phyloP scores from a whole-genome alignment of 2,329 filamentous ascomycete genomes.

The Sporothrix pallida region DNA sequence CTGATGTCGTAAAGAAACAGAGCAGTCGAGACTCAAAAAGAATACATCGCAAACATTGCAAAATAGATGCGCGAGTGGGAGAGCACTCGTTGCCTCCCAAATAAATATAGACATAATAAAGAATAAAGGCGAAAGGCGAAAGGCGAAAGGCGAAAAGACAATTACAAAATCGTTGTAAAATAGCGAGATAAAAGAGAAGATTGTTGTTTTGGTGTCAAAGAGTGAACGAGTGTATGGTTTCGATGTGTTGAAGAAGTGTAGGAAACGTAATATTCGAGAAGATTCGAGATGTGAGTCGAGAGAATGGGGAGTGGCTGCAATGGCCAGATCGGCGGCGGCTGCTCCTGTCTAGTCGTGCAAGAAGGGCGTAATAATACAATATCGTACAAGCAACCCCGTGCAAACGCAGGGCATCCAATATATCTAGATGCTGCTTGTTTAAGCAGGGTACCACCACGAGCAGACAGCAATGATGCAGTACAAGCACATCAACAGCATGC shows the following conservation, averaged over 20 bases:
- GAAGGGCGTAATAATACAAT: slow-evolving; percentile 21
- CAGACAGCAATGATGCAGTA: slow-evolving; percentile 79
- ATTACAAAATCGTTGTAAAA: slow-evolving; percentile 19
- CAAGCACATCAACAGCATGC: slow-evolving; percentile 74
- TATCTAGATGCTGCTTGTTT: background rate
- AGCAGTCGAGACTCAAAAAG: background rate
- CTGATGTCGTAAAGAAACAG: slow-evolving; percentile 3
- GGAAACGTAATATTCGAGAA: slow-evolving; percentile 16
- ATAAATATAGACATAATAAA: slow-evolving; percentile 24
- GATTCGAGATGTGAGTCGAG: background rate
- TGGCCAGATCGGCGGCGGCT: background rate
- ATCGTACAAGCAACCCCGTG: slow-evolving; percentile 18
- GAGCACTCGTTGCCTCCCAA: background rate
- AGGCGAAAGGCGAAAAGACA: background rate
- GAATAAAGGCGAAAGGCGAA: background rate
- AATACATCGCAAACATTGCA: background rate
- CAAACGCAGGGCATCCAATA: background rate
- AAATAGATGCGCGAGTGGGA: background rate
- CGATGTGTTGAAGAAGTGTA: background rate
- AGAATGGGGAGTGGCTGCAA: background rate
- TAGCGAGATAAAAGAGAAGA: background rate
- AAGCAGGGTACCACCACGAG: slow-evolving; percentile 52
- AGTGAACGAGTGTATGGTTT: background rate
- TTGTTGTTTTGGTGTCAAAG: background rate
- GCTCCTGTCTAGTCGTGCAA: background rate